These are phyloP conservation scores for Brasilioporus rufonigricans DNA, from an alignment of 768 basidiomycete species.

Conservation along the genomic window DNA sequence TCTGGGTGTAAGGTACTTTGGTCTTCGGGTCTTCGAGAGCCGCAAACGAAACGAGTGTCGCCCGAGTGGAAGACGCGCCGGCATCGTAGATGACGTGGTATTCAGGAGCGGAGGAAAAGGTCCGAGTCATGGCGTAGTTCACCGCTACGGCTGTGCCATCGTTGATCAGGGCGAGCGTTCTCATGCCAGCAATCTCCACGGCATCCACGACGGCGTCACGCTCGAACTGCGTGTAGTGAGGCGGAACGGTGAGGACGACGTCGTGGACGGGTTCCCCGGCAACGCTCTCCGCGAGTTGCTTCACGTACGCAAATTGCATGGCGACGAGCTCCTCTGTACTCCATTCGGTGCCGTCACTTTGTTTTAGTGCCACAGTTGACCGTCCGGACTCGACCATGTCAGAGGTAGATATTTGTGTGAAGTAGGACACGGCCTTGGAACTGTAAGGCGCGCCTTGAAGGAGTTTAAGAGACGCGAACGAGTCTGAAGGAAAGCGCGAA, in stretches of 20 bases:
- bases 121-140: slow-evolving; percentile 96
- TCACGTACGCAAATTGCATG: slow-evolving; percentile 92
- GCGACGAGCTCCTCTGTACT: slow-evolving; percentile 86
- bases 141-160: slow-evolving; percentile 95
- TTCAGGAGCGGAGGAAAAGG: slow-evolving; percentile 69
- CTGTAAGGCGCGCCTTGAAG: slow-evolving; percentile 70
- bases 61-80: slow-evolving; percentile 78
- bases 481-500: slow-evolving; percentile 85
- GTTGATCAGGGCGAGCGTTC: slow-evolving; percentile 79
- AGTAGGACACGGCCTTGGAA: slow-evolving; percentile 59
- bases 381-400: slow-evolving; percentile 54
- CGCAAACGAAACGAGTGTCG: slow-evolving; percentile 72
- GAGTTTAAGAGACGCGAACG: slow-evolving; percentile 83
- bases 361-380: slow-evolving; percentile 56
- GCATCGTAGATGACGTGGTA: slow-evolving; percentile 94
- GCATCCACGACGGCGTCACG: slow-evolving; percentile 91
- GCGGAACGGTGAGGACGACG: slow-evolving; percentile 86
- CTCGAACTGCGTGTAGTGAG: slow-evolving; percentile 88
- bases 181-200: slow-evolving; percentile 85
- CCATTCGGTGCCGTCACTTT: slow-evolving; percentile 69
- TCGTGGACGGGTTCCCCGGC: slow-evolving; percentile 79
- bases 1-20: slow-evolving; percentile 57
- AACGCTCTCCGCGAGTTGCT: slow-evolving; percentile 76
- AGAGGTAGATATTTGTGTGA: slow-evolving; percentile 52
- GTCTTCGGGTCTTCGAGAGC: slow-evolving; percentile 47